Conservation (phyloP, 441 rosid species). For the Syzygium malaccense region DNA sequence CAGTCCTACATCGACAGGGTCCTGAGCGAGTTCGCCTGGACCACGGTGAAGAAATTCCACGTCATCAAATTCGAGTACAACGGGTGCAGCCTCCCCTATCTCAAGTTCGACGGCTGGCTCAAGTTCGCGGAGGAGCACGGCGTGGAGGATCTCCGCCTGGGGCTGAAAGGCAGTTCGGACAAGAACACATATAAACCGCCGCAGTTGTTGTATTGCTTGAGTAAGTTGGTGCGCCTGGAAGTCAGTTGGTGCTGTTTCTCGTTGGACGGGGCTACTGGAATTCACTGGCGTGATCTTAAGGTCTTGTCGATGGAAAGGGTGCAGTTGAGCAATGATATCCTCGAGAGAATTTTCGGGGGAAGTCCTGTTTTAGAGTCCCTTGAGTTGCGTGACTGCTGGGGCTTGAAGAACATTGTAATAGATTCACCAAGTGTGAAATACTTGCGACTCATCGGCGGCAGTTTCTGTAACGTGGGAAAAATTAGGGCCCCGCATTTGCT, state of each 20-base stretch:
- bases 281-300: too few relatives aligned
- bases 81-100: too few relatives aligned
- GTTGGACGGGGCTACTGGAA: fast-evolving
- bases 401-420: neutral
- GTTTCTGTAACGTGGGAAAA: neutral
- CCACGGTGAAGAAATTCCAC: neutral
- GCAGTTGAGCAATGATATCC: neutral
- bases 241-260: too few relatives aligned
- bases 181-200: fast-evolving
- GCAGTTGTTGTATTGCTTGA: neutral
- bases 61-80: too few relatives aligned
- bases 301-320: too few relatives aligned
- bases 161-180: neutral
- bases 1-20: neutral
- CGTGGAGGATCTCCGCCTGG: neutral
- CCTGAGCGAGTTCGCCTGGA: neutral
- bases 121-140: fast-evolving
- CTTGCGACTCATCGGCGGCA: neutral
- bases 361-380: neutral
- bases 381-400: neutral
- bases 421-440: neutral
- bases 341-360: neutral
- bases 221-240: neutral
- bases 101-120: too few relatives aligned
- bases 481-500: neutral